Evolutionary conservation across 2,329 filamentous ascomycete genomes (phyloP).

Genomic region (Paecilomyces variotii): DNA sequence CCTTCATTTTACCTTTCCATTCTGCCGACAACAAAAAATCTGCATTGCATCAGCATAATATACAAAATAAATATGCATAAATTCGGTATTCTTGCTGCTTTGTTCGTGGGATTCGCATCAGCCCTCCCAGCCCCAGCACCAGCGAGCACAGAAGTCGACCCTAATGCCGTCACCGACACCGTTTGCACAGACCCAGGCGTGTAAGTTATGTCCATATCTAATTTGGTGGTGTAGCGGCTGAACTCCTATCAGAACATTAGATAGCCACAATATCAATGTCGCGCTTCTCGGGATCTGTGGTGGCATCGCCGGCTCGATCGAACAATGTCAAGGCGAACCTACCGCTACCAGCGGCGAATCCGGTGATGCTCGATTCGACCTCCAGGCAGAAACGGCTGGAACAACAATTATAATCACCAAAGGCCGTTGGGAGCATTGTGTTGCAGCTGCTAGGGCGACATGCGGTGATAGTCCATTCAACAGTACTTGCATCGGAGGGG

Average conservation of each 20-base stretch:
- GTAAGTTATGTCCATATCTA: background rate
- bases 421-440: background rate
- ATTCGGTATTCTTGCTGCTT: background rate
- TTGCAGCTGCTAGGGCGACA: background rate
- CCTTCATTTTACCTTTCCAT: background rate
- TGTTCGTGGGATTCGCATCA: background rate
- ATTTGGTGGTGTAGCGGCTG: background rate
- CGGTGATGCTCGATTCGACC: background rate
- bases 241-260: background rate
- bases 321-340: background rate
- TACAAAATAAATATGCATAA: background rate
- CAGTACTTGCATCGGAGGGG: background rate
- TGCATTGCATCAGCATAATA: background rate
- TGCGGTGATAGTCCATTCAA: background rate
- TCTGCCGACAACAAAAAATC: background rate
- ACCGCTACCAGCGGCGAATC: background rate
- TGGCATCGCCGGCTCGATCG: background rate
- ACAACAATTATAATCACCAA: background rate
- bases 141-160: background rate
- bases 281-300: background rate
- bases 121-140: background rate
- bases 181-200: background rate
- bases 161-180: background rate
- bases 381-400: background rate
- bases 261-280: background rate